Base-by-base conservation (phyloP, 495 filamentous ascomycete species). In the Aspergillus sclerotioniger region DNA sequence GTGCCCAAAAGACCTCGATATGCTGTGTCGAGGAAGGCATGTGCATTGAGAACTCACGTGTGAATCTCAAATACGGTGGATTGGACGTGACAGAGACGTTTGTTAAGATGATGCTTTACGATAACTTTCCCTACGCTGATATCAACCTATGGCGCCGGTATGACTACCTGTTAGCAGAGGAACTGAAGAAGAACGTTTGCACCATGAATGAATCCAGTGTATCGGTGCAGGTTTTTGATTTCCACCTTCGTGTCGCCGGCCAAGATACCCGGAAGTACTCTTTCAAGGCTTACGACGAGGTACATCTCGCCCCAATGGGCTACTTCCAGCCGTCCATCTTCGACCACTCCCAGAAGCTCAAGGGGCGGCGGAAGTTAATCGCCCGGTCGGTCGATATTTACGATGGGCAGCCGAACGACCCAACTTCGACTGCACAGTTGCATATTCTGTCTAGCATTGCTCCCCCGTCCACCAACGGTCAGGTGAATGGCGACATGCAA, bases 11-110 rank as follows among this genome's bases (percentile, higher is more conserved):
- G 79, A 98, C 94, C 3, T 96, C 95, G 2, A 91, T 98, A 37
- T 92, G 91, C 63, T 98, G 94, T 65, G 95, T 98, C 28, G 94
- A 98, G 66, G 94, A 98, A 68, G 94, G 94, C 12, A 89, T 98
- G 79, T 92, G 89, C 68, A 77, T 96, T 29, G 92, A 96, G 60
- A 92, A 96, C 61, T 98, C 94, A 6, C 81, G 88, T 2, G 80
- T 98, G 60, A 98, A 98, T 67, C 78, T 98, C 49, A 98, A 98
- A 71, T 96, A 87, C 62, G 94, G 94, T 48, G 95, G 94, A 2
- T 82, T 79, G 50, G 94, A 98, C 72, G 89, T 97, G 43, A 98
- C 95, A 3, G 92, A 96, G 65, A 89, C 90, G 0, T 95, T 98
- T 62, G 80, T 96, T 63, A 94, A 92, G 71, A 96, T 97, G 92